Evolutionary conservation across 2,329 filamentous ascomycete genomes (phyloP).

Genomic region (Exophiala sp.): DNA sequence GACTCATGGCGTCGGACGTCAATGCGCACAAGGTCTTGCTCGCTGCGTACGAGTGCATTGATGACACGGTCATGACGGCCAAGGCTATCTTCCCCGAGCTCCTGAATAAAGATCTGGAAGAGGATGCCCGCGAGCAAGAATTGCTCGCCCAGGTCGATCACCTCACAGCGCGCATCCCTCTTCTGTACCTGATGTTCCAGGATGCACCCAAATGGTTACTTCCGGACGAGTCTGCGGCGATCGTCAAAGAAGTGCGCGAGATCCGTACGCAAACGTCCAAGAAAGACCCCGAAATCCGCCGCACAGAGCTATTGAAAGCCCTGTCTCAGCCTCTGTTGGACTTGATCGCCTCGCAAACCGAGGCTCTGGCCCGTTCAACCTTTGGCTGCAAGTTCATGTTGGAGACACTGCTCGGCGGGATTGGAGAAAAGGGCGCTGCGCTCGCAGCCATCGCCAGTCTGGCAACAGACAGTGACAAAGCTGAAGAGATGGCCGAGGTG

Average conservation of each 20-base stretch:
- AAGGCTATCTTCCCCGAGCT: conserved; percentile 87
- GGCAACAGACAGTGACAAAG: conserved; percentile 31
- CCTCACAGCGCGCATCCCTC: conserved; percentile 52
- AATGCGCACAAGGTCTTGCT: conserved; percentile 77
- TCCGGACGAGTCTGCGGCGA: conserved; percentile 56
- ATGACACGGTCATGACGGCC: conserved; percentile 82
- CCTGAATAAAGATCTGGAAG: conserved; percentile 57
- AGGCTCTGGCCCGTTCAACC: conserved; percentile 63
- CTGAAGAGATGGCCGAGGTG: conserved; percentile 43
- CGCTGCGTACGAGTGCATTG: conserved; percentile 81
- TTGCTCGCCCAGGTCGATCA: conserved; percentile 41
- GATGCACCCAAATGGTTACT: conserved; percentile 57
- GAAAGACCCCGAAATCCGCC: conserved; percentile 73
- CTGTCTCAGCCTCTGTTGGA: conserved; percentile 70
- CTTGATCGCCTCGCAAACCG: conserved; percentile 62
- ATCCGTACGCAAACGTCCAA: conserved; percentile 83
- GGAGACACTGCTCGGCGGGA: conserved; percentile 70
- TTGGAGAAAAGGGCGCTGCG: conserved; percentile 69
- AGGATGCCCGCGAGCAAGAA: conserved; percentile 40
- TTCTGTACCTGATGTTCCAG: conserved; percentile 77
- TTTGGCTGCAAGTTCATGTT: conserved; percentile 84
- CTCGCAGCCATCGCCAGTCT: conserved; percentile 58
- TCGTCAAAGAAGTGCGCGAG: conserved; percentile 70
- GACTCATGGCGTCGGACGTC: conserved; percentile 73
- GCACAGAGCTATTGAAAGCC: conserved; percentile 67